Conservation (phyloP, 192 early-diverging fungal species). For the Linnemannia hyalina region DNA sequence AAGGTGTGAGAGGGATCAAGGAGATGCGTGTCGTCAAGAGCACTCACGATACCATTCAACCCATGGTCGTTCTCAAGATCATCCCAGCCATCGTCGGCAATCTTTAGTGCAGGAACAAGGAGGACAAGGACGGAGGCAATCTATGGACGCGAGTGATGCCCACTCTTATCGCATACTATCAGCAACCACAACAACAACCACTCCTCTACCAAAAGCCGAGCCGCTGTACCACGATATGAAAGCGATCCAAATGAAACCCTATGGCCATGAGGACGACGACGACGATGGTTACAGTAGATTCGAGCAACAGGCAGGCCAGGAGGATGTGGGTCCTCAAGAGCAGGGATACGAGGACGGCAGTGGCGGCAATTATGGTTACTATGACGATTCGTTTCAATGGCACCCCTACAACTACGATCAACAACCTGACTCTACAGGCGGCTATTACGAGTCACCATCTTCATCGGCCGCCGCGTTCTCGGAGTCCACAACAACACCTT, state of each 20-base stretch:
- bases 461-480: neutral
- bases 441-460: neutral
- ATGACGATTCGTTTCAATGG: neutral
- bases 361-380: neutral
- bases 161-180: neutral
- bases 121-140: neutral
- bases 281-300: neutral
- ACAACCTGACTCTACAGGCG: neutral
- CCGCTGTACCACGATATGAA: constrained; percentile 15
- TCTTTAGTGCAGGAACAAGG: neutral
- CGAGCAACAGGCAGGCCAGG: too few relatives aligned
- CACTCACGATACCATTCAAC: neutral
- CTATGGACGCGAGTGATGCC: neutral
- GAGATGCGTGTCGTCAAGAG: neutral
- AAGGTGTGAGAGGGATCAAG: neutral
- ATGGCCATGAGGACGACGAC: constrained; percentile 28
- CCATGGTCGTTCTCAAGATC: neutral
- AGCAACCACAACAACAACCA: neutral
- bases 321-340: too few relatives aligned
- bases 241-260: constrained; percentile 22
- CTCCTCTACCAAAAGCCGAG: neutral
- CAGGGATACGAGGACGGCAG: neutral
- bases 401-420: neutral
- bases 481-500: neutral
- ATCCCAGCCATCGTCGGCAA: neutral